phyloP scores from a whole-genome alignment of 768 basidiomycete genomes.

The Gelatoporia subvermispora region DNA sequence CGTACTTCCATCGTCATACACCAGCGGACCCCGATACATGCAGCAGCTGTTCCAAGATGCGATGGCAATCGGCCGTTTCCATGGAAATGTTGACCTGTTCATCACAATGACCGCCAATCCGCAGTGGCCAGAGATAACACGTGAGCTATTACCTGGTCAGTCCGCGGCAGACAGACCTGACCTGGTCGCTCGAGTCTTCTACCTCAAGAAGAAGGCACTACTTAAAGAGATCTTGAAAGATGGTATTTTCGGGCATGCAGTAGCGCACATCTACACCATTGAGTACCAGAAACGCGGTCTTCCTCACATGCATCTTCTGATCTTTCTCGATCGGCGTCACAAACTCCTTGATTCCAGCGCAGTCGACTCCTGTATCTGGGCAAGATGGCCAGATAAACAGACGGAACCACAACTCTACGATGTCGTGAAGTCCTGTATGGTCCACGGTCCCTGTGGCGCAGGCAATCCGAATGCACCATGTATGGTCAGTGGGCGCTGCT shows the following conservation, averaged over 20 bases:
- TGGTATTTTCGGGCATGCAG: conserved; percentile 38
- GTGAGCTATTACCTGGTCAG: conserved; percentile 35
- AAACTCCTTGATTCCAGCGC: conserved; percentile 32
- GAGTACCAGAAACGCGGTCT: conserved; percentile 57
- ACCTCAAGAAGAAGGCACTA: conserved; percentile 33
- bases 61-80: conserved; percentile 38
- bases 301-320: conserved; percentile 48
- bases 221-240: conserved; percentile 31
- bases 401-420: conserved; percentile 36
- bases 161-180: conserved; percentile 40
- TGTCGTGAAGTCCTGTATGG: conserved; percentile 36
- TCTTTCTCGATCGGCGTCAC: conserved; percentile 32
- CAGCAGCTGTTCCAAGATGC: conserved; percentile 39
- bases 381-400: conserved; percentile 38
- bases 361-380: conserved; percentile 38
- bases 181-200: conserved; percentile 41
- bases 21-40: conserved; percentile 40
- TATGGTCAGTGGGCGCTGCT: conserved; percentile 37
- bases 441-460: conserved; percentile 49
- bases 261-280: conserved; percentile 45
- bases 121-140: conserved; percentile 41
- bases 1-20: conserved; percentile 39
- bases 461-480: too few relatives aligned
- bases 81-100: conserved; percentile 38
- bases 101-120: conserved; percentile 52